phyloP scores from a whole-genome alignment of 306 rosid species.

The Acacia melanoxylon region DNA sequence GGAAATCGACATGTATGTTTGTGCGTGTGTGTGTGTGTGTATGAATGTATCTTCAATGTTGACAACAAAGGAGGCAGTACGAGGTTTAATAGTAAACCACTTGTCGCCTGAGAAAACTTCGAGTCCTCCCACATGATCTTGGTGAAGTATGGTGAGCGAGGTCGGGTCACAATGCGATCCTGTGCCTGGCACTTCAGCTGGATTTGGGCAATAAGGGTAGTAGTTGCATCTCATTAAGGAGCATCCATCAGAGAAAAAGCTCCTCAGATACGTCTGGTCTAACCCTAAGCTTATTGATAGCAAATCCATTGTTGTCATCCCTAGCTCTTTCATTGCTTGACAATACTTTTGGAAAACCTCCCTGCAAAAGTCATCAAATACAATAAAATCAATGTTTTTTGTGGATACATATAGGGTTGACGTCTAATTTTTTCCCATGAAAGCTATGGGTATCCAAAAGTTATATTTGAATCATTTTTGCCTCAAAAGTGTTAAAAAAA shows the following conservation, averaged over 20 bases:
- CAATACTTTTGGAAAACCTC: constrained; percentile 60
- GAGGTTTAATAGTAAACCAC: constrained; percentile 61
- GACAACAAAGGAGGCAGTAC: constrained; percentile 52
- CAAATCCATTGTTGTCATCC: constrained; percentile 54
- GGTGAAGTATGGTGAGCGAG: constrained; percentile 70
- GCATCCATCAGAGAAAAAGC: constrained; percentile 35
- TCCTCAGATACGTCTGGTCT: constrained; percentile 10
- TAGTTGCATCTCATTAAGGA: constrained; percentile 78
- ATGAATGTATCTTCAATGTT: constrained; percentile 78
- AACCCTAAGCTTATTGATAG: constrained; percentile 58
- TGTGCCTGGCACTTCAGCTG: constrained; percentile 55
- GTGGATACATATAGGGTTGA: too few species aligned
- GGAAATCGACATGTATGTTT: neutral
- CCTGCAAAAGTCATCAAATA: neutral
- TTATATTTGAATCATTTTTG: too few species aligned
- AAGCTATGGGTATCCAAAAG: too few species aligned
- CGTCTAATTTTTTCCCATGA: too few species aligned
- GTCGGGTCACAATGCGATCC: constrained; percentile 93
- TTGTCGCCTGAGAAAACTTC: constrained; percentile 55
- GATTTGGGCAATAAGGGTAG: constrained; percentile 64
- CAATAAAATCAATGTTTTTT: neutral
- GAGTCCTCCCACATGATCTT: constrained; percentile 76
- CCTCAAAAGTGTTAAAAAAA: too few species aligned
- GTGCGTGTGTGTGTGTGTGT: constrained; percentile 25
- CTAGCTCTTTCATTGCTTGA: constrained; percentile 56